Evolutionary conservation across 2,329 filamentous ascomycete species (phyloP).

Genomic region (Sphaceloma murrayae): DNA sequence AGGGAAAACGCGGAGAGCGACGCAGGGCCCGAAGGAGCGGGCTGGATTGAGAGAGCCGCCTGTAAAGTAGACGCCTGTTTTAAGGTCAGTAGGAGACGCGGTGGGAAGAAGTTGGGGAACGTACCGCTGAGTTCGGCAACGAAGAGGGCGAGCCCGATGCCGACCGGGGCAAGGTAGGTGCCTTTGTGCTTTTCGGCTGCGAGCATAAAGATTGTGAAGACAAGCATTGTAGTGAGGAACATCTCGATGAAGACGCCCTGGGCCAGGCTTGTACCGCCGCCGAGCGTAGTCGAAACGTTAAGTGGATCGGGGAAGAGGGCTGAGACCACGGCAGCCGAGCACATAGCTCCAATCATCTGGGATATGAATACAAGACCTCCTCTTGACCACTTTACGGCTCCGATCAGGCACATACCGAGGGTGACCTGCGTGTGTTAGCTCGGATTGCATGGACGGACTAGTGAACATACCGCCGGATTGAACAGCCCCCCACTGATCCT

Average conservation of each 20-base stretch:
- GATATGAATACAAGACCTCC: slow-evolving; percentile 36
- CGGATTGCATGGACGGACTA: too few relatives aligned
- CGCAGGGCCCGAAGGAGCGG: slow-evolving; percentile 40
- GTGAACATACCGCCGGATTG: slow-evolving; percentile 27
- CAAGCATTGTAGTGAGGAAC: slow-evolving; percentile 41
- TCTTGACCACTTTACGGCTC: slow-evolving; percentile 38
- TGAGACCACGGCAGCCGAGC: slow-evolving; percentile 37
- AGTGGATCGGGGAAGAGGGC: slow-evolving; percentile 38
- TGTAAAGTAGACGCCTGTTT: slow-evolving; percentile 37
- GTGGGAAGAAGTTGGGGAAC: not conserved
- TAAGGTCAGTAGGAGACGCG: not conserved
- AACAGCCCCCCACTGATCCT: slow-evolving; percentile 34
- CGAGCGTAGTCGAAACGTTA: slow-evolving; percentile 38
- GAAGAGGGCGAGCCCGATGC: slow-evolving; percentile 38
- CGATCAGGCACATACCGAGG: slow-evolving; percentile 39
- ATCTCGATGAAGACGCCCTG: slow-evolving; percentile 43
- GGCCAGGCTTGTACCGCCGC: slow-evolving; percentile 33
- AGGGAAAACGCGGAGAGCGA: slow-evolving; percentile 35
- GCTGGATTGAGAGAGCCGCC: slow-evolving; percentile 42
- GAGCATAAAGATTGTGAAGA: slow-evolving; percentile 42
- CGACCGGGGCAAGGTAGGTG: slow-evolving; percentile 33
- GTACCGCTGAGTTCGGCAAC: slow-evolving; percentile 37
- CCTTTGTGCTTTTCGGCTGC: slow-evolving; percentile 36
- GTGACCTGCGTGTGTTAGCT: slow-evolving; percentile 31
- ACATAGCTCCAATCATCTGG: slow-evolving; percentile 38